Conservation (phyloP, 2,329 filamentous ascomycete genomes). For the Talaromyces sp. region DNA sequence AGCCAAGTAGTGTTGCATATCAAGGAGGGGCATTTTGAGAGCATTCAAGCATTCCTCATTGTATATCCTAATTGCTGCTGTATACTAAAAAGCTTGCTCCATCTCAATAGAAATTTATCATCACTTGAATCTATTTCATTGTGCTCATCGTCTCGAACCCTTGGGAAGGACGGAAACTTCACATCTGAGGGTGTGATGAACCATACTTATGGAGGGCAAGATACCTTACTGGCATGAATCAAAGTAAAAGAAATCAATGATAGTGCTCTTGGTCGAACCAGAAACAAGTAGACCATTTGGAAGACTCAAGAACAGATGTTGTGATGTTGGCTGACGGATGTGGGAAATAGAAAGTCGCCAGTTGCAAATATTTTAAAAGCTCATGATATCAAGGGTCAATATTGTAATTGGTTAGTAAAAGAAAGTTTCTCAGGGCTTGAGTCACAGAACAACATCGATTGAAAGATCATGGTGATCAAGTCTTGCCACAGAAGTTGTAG, state of each 20-base stretch:
- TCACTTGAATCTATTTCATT: slow-evolving; percentile 18
- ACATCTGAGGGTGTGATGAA: slow-evolving; percentile 18
- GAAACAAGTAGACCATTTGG: slow-evolving; percentile 21
- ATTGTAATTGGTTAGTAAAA: slow-evolving; percentile 17
- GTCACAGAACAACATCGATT: not conserved
- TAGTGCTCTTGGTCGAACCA: slow-evolving; percentile 18
- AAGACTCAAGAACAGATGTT: slow-evolving; percentile 23
- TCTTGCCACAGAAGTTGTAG: too few relatives aligned
- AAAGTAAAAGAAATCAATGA: slow-evolving; percentile 23
- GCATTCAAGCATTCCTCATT: slow-evolving; percentile 17
- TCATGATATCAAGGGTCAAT: slow-evolving; percentile 19
- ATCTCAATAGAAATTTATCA: slow-evolving; percentile 16
- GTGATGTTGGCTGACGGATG: slow-evolving; percentile 16
- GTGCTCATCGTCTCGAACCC: slow-evolving; percentile 18
- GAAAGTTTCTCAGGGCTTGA: slow-evolving; percentile 22
- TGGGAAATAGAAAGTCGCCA: slow-evolving; percentile 17
- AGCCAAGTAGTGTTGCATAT: slow-evolving; percentile 22
- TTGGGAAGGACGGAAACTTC: slow-evolving; percentile 19
- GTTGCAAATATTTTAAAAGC: slow-evolving; percentile 19
- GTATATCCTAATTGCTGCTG: slow-evolving; percentile 20
- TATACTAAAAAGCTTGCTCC: slow-evolving; percentile 25
- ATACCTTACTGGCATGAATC: slow-evolving; percentile 20
- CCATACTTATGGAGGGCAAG: slow-evolving; percentile 6
- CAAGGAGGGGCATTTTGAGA: slow-evolving; percentile 17
- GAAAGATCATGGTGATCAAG: not conserved